Evolutionary conservation across 331 rosid species (phyloP), one percentile per base, ranked within the genome.

Genomic region (Rosa hybrid): DNA sequence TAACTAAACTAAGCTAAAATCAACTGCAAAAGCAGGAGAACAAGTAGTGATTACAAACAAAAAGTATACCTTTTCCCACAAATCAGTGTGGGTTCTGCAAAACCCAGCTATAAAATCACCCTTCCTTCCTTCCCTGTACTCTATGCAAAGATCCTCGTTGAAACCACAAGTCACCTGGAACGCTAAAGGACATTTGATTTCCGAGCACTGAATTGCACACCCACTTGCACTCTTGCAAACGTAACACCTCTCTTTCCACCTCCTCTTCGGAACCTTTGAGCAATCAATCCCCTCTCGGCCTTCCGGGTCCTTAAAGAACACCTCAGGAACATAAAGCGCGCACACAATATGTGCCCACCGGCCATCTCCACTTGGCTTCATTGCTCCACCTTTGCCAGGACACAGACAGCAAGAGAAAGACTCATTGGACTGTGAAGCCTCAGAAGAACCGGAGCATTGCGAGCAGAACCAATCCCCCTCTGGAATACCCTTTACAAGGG

Each of bases 91-190:
- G 2, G 41, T 51, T 83, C 82, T 87, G 72, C 99, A 95, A 83
- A 95, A 95, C 3, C 99, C 98, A 77, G 99, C 98, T 50, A 95
- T 98, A 70, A 95, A 79, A 46, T 92, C 91, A 23, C 84, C 83
- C 46, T 82, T 95, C 81, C 80, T 91, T 76, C 91, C 94, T 83
- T 91, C 89, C 80, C 67, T 81, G 56, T 90, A 95, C 87, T 95
- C 98, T 39, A 95, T 82, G n/a, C 90, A 87, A 3, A 95, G 91
- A 68, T 88, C 94, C 59, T 91, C 90, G 23, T 79, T 85, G 65
- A 93, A 23, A 5, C 93, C 99, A 77, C 98, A 95, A 4, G 92
- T 90, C 46, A 89, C 90, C 76, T 95, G 99, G 59, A 95, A 95
- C 1, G 83, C 92, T 84, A 93, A 72, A 71, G 83, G 80, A 56